Evolutionary conservation across 2,329 filamentous ascomycete genomes (phyloP).

Genomic region (Periconia digitata): DNA sequence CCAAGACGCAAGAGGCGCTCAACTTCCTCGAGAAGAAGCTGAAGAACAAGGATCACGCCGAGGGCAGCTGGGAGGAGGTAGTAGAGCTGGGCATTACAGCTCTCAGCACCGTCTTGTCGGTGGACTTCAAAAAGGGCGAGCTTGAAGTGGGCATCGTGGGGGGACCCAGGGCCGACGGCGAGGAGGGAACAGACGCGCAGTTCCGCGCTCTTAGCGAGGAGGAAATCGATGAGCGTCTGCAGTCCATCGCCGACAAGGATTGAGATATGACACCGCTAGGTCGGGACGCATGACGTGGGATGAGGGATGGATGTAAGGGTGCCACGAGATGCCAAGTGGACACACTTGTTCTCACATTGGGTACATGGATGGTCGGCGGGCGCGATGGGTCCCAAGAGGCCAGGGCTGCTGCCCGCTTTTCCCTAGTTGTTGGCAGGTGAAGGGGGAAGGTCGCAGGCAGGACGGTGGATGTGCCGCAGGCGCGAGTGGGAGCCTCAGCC

Average conservation of each 20-base stretch:
- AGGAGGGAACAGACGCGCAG: constrained; percentile 74
- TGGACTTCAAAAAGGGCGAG: constrained; percentile 99
- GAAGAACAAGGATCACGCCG: constrained; percentile 95
- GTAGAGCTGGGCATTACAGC: constrained; percentile 96
- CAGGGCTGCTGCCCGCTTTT: no score
- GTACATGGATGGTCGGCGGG: no score
- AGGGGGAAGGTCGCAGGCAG: no score
- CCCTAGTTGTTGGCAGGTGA: no score
- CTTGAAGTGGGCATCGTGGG: constrained; percentile 97
- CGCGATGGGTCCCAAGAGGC: no score
- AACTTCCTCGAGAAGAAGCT: constrained; percentile 99
- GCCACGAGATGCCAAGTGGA: not conserved
- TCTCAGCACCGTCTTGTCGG: constrained; percentile 92
- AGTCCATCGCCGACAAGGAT: constrained; percentile 98
- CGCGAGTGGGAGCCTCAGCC: constrained; percentile 31
- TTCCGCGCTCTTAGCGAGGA: constrained; percentile 94
- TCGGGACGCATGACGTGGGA: constrained; percentile 24
- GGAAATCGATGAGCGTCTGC: constrained; percentile 96
- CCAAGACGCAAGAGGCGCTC: constrained; percentile 97
- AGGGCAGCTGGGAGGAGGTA: constrained; percentile 94
- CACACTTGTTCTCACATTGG: not conserved
- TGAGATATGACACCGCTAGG: constrained; percentile 52
- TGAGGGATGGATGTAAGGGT: constrained; percentile 19
- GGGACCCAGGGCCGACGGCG: constrained; percentile 77
- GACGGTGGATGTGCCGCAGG: constrained; percentile 22